phyloP scores from a whole-genome alignment of 225 moss, liverwort and hornwort species.

The Straminergon stramineum region DNA sequence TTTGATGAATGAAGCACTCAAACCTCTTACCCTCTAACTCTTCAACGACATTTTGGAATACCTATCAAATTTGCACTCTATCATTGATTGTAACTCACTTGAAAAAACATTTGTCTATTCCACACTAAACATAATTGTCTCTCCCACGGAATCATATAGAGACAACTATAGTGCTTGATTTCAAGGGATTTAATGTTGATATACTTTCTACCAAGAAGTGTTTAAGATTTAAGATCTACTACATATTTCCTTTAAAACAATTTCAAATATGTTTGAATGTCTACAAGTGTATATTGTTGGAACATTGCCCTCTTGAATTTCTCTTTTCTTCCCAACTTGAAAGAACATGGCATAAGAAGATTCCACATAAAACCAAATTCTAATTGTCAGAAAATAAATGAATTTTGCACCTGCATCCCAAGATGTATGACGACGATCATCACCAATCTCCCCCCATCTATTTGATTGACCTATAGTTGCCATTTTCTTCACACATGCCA shows the following conservation, averaged over 20 bases:
- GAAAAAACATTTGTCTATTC: not conserved
- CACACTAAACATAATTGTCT: too few species aligned
- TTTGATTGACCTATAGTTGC: not conserved
- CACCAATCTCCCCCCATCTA: not conserved
- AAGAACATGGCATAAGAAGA: not conserved
- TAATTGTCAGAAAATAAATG: not conserved
- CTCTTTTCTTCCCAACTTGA: not conserved
- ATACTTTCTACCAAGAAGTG: not conserved
- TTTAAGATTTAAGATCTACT: not conserved
- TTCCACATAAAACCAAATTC: not conserved
- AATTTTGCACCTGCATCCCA: conserved; percentile 10
- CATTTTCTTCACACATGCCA: not conserved
- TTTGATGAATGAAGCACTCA: not conserved
- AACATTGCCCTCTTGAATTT: not conserved
- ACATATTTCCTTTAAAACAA: not conserved
- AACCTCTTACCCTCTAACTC: not conserved
- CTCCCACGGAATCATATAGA: not conserved
- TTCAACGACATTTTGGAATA: not conserved
- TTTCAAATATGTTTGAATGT: not conserved
- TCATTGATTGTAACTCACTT: not conserved
- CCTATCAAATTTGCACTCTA: not conserved
- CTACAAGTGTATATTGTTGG: not conserved
- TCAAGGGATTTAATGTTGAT: fast-evolving
- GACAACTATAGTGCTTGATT: not conserved
- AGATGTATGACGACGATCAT: not conserved